These are phyloP conservation scores for Boletus huronensis DNA, from an alignment of 768 basidiomycete species.

Conservation along the genomic window DNA sequence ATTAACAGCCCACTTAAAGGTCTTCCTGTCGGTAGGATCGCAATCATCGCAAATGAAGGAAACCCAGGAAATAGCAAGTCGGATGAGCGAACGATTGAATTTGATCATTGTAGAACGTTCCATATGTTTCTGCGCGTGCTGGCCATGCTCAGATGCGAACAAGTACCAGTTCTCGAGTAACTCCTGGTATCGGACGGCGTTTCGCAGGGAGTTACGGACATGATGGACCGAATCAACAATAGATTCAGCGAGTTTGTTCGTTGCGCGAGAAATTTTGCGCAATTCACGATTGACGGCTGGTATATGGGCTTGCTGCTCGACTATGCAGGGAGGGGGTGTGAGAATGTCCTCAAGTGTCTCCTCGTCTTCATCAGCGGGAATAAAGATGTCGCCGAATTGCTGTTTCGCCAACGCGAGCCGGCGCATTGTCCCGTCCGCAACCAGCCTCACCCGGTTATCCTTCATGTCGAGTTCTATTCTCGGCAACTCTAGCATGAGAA, in stretches of 20 bases:
- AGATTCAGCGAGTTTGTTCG: slow-evolving; percentile 85
- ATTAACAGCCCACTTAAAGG: slow-evolving; percentile 97
- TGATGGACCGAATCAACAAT: slow-evolving; percentile 91
- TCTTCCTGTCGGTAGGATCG: slow-evolving; percentile 90
- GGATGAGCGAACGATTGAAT: slow-evolving; percentile 82
- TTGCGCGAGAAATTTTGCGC: slow-evolving; percentile 85
- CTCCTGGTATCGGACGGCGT: slow-evolving; percentile 70
- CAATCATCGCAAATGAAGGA: slow-evolving; percentile 98
- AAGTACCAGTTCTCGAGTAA: slow-evolving; percentile 90
- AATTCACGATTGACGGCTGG: slow-evolving; percentile 87
- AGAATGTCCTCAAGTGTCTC: slow-evolving; percentile 43
- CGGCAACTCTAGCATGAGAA: slow-evolving; percentile 73
- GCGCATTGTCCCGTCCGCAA: slow-evolving; percentile 84
- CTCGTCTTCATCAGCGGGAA: slow-evolving; percentile 62
- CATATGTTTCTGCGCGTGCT: slow-evolving; percentile 86
- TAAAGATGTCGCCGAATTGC: slow-evolving; percentile 64
- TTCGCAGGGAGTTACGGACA: slow-evolving; percentile 65
- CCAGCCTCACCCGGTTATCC: slow-evolving; percentile 85
- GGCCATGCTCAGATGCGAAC: slow-evolving; percentile 95
- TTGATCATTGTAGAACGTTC: slow-evolving; percentile 64
- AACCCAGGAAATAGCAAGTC: slow-evolving; percentile 95
- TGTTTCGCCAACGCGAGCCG: slow-evolving; percentile 76
- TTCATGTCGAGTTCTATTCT: slow-evolving; percentile 78
- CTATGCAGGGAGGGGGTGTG: slow-evolving; percentile 46
- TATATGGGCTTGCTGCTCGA: slow-evolving; percentile 87